These are phyloP conservation scores for Hirschfeldia incana DNA, from an alignment of 345 rosid genomes.

Conservation along the genomic window DNA sequence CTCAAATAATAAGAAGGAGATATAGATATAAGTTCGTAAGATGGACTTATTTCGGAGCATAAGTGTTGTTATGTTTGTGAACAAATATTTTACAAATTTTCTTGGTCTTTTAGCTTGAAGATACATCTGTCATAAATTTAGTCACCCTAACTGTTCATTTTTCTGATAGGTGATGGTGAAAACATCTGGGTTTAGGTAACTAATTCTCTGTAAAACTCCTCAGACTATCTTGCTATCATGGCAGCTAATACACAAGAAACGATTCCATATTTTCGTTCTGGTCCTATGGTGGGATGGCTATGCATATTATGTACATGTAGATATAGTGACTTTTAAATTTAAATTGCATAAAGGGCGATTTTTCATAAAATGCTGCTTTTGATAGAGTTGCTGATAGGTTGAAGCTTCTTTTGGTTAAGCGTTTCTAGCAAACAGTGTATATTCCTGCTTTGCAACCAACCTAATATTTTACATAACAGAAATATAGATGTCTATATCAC, in stretches of 20 bases:
- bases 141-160: not conserved
- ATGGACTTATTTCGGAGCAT: constrained; percentile 93
- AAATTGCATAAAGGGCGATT: constrained; percentile 54
- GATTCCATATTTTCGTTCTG: constrained; percentile 73
- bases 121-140: not conserved
- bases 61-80: constrained; percentile 70
- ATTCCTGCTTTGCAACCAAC: not conserved
- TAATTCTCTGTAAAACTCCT: constrained; percentile 80
- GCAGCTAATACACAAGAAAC: constrained; percentile 87
- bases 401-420: constrained; percentile 72
- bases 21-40: constrained; percentile 28
- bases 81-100: constrained; percentile 11
- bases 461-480: too few relatives aligned
- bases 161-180: constrained; percentile 80
- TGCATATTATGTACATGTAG: not conserved
- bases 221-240: constrained; percentile 87
- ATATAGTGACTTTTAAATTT: not conserved
- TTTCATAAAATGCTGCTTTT: too few relatives aligned
- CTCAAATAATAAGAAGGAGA: too few relatives aligned
- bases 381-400: constrained; percentile 15
- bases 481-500: too few relatives aligned
- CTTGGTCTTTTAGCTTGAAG: not conserved
- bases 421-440: constrained; percentile 5
- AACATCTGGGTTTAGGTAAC: constrained; percentile 53
- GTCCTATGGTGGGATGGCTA: constrained; percentile 62